These are phyloP conservation scores for Blastobotrys illinoisensis DNA, from an alignment of 1,139 yeast genomes.

Conservation along the genomic window DNA sequence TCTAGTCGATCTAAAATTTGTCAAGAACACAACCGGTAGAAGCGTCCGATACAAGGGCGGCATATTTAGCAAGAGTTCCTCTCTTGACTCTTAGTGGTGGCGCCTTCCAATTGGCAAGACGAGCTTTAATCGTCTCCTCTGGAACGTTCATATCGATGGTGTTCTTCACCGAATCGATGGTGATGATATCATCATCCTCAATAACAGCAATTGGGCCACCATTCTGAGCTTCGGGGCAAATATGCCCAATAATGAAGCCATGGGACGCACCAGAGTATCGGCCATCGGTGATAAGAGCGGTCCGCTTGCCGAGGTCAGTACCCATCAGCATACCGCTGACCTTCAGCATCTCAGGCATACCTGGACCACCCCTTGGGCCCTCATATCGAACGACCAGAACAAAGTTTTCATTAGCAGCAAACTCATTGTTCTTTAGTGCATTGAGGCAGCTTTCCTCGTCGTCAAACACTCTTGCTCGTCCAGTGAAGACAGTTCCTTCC, in stretches of 20 bases:
- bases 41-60: conserved; percentile 75
- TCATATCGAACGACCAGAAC: conserved; percentile 86
- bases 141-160: conserved; percentile 65
- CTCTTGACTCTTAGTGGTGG: conserved; percentile 77
- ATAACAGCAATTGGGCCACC: conserved; percentile 94
- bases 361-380: conserved; percentile 96
- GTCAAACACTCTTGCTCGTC: conserved; percentile 76
- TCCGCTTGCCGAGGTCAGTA: conserved; percentile 85
- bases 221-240: conserved; percentile 88
- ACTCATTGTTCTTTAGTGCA: conserved; percentile 76
- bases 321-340: conserved; percentile 95
- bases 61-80: conserved; percentile 76
- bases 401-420: conserved; percentile 85
- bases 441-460: conserved; percentile 67
- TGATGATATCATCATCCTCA: conserved; percentile 72
- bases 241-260: conserved; percentile 88
- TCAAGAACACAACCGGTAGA: conserved; percentile 84
- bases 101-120: conserved; percentile 63
- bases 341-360: conserved; percentile 96
- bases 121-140: conserved; percentile 55
- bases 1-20: conserved; percentile 14
- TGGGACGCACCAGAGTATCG: conserved; percentile 93
- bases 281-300: conserved; percentile 86
- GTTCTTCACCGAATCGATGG: conserved; percentile 82
- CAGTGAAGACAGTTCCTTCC: conserved; percentile 86